These are phyloP conservation scores for Solanum hybrid DNA, from an alignment of 305 asterid species.

Conservation along the genomic window DNA sequence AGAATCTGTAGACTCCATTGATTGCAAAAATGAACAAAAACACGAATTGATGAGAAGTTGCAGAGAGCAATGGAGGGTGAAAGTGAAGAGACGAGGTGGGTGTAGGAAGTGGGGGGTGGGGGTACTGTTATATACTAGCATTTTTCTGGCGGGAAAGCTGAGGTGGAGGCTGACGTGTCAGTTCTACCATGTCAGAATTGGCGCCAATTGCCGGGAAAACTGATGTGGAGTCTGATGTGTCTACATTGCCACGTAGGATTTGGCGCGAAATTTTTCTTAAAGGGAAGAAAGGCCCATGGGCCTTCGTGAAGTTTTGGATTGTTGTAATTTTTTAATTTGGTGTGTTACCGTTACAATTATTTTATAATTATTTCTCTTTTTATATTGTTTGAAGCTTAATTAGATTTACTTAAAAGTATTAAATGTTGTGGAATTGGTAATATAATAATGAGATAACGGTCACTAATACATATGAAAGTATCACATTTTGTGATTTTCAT, in stretches of 20 bases:
- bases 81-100: neutral
- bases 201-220: conserved; percentile 14
- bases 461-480: neutral
- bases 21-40: neutral
- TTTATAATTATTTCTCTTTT: neutral
- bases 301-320: neutral
- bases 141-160: conserved; percentile 12
- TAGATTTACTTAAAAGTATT: neutral
- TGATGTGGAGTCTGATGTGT: conserved; percentile 12
- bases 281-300: conserved; percentile 1
- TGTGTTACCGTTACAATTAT: neutral
- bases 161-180: conserved; percentile 5
- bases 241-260: conserved; percentile 9
- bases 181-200: neutral
- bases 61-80: neutral
- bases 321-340: neutral
- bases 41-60: neutral
- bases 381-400: neutral
- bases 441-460: neutral
- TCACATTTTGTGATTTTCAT: neutral
- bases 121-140: neutral
- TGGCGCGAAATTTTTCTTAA: conserved; percentile 20
- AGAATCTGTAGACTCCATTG: conserved; percentile 2
- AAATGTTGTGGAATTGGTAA: neutral
- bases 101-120: neutral